Conservation (phyloP, 768 basidiomycete species). For the Pleurotus citrinopileatus region DNA sequence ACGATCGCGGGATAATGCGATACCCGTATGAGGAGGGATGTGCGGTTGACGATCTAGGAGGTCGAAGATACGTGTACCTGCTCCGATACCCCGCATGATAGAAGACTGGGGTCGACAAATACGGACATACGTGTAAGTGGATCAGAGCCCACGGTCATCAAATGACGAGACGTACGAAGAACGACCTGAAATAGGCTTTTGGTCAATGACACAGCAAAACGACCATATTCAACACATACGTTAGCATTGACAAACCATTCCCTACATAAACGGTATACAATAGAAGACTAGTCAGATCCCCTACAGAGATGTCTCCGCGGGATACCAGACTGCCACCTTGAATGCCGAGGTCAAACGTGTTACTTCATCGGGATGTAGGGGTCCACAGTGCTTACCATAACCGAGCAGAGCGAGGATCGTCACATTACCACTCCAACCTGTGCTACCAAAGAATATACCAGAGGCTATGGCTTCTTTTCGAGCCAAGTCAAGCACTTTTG, state of each 20-base stretch:
- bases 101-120: slow-evolving; percentile 55
- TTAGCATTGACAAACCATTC: slow-evolving; percentile 74
- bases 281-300: slow-evolving; percentile 84
- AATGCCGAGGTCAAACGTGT: background rate
- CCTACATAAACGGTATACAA: slow-evolving; percentile 92
- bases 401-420: slow-evolving; percentile 86
- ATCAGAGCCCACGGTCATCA: slow-evolving; percentile 26
- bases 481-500: slow-evolving; percentile 68
- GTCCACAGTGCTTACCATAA: slow-evolving; percentile 62
- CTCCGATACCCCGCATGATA: slow-evolving; percentile 96
- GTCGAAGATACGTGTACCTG: slow-evolving; percentile 91
- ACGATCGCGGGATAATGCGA: slow-evolving; percentile 48
- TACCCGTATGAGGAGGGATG: slow-evolving; percentile 65
- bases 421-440: slow-evolving; percentile 91
- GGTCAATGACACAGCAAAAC: background rate
- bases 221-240: slow-evolving; percentile 42
- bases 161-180: slow-evolving; percentile 43
- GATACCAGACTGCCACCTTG: slow-evolving; percentile 90
- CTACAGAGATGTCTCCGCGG: slow-evolving; percentile 83
- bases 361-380: background rate
- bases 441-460: slow-evolving; percentile 90
- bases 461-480: slow-evolving; percentile 87
- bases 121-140: background rate
- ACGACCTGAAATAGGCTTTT: slow-evolving; percentile 33
- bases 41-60: slow-evolving; percentile 79